Percentiles rank a stretch among this genome's conserved stretches.
phyloP scores from a whole-genome alignment of 2,329 filamentous ascomycete species.

The Apiospora hydei region DNA sequence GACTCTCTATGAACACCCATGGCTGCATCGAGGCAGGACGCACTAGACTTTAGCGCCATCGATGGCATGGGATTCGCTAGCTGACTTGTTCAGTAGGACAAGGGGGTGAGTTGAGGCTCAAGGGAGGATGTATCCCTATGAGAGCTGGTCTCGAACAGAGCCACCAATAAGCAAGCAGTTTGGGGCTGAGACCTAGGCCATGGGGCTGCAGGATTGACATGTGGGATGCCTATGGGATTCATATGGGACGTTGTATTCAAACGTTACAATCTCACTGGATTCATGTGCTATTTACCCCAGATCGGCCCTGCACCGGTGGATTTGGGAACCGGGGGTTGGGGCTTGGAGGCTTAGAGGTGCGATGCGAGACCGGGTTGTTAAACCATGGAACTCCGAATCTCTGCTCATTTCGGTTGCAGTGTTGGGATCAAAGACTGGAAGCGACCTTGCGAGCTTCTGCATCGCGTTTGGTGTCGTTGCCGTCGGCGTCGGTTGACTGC shows the following conservation, averaged over 20 bases:
- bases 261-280: background rate
- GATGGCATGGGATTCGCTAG: background rate
- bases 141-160: background rate
- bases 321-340: background rate
- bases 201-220: background rate
- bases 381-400: background rate
- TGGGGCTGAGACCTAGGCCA: background rate
- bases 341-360: background rate
- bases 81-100: background rate
- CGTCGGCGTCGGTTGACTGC: background rate
- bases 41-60: background rate
- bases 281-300: background rate
- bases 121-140: background rate
- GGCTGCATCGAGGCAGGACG: background rate
- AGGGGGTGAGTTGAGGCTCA: slow-evolving; percentile 3
- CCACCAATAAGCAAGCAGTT: background rate
- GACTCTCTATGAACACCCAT: background rate
- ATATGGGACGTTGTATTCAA: background rate
- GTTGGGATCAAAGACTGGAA: background rate
- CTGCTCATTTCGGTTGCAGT: background rate
- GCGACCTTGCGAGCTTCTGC: background rate
- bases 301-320: slow-evolving; percentile 4
- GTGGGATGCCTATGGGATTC: background rate
- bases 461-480: background rate
- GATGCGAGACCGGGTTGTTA: background rate